These are phyloP conservation scores for Cyclotella choctawhatcheeana DNA, from an alignment of 108 stramenopile genomes.

Conservation along the genomic window DNA sequence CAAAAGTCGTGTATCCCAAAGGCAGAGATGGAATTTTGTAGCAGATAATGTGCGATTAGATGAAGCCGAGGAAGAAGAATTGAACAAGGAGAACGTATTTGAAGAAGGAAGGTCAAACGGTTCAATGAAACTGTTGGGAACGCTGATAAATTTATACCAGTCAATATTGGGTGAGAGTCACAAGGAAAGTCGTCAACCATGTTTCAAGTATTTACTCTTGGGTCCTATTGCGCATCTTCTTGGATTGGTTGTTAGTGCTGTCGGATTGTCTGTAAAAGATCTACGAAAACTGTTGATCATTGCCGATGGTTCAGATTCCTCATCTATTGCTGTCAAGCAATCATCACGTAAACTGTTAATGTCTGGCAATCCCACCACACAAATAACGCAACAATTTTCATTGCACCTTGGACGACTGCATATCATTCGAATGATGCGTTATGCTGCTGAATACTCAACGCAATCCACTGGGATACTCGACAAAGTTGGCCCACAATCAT, in stretches of 20 bases:
- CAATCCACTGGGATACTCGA: constrained; percentile 51
- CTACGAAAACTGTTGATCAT: constrained; percentile 56
- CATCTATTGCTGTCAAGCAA: not conserved
- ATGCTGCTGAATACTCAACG: constrained; percentile 64
- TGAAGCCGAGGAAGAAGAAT: constrained; percentile 31
- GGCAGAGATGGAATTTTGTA: constrained; percentile 28
- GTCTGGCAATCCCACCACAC: not conserved
- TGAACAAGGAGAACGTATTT: constrained; percentile 3
- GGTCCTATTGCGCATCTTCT: constrained; percentile 63
- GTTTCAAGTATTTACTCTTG: constrained; percentile 39
- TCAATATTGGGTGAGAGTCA: constrained; percentile 27
- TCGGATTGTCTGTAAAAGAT: constrained; percentile 50
- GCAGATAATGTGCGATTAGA: constrained; percentile 35
- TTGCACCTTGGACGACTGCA: constrained; percentile 42
- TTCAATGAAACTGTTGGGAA: constrained; percentile 9
- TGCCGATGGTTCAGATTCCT: constrained; percentile 12
- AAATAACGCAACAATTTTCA: constrained; percentile 4
- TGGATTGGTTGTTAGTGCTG: constrained; percentile 55
- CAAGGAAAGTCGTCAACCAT: not conserved
- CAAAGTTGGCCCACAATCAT: constrained; percentile 58
- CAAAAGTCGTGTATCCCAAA: not conserved
- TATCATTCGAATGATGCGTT: constrained; percentile 57
- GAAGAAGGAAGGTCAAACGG: not conserved
- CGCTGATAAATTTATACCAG: constrained; percentile 25
- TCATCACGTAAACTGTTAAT: not conserved